Evolutionary conservation across 2,329 filamentous ascomycete genomes (phyloP), one percentile per base, ranked within the genome.

Genomic region (Aspergillus sp.): DNA sequence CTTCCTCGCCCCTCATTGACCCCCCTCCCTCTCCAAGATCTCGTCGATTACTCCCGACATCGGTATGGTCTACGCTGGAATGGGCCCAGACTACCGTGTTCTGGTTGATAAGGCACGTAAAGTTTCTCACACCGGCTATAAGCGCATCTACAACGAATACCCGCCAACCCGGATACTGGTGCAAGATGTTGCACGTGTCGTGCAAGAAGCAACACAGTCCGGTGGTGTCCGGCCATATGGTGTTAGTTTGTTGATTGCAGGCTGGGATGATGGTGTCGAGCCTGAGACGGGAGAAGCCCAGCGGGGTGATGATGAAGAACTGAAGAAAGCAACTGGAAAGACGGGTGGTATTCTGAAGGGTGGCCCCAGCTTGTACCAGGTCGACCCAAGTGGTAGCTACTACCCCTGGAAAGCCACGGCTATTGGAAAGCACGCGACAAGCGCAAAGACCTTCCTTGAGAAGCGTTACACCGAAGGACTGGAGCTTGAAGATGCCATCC

Each of bases 61-160:
- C 70, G 93, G 93, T 69, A 96, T 97, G 88, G 93, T 98, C 61
- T 98, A 98, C 76, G 90, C 90, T 41, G 93, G 93, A 67, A 98
- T 98, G 93, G 91, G 93, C 28, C 93, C 93, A 47, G 93, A 98
- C 72, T 98, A 97, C 76, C 85, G 93, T 69, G 89, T 98, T 45
- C 81, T 98, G 43, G 93, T 97, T 59, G 93, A 98, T 77, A 91
- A 90, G 71, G 93, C 93, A 58, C 90, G 93, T 66, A 98, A 97
- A 73, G 93, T 96, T 56, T 95, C 90, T 44, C 93, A 98, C 75
- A 95, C 93, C 38, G 86, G 85, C 69, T 98, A 98, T 83, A 98
- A 98, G 82, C 89, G 93, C 70, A 90, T 98, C 76, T 98, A 98
- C 79, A 98, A 98, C 74, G 93, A 98, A 75, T 98, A 98, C 75